Evolutionary conservation across 805 yeast genomes (phyloP), one percentile per base, ranked within the genome.

Genomic region (Ogataea degrootiae): DNA sequence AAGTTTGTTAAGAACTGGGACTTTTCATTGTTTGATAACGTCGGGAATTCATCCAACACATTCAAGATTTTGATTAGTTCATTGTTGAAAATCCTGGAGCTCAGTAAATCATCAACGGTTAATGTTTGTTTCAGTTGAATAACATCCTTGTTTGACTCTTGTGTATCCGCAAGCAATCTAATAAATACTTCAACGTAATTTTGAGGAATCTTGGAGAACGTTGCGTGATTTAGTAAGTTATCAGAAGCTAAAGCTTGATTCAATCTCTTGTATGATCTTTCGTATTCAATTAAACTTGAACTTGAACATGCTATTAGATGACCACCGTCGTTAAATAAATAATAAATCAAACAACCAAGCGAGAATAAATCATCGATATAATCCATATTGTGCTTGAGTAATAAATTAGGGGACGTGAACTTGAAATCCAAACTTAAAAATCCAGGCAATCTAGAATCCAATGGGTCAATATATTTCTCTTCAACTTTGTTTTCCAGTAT

Each of bases 321-420:
- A 6, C 71, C 48, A 1, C 60, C 60, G 19, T 62, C 52, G 53
- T 80, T 78, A 65, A 87, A 91, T 3, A 91, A 65, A 54, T 80
- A 83, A 61, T 76, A 85, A 3, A 90, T 80, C 47, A 94, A 62
- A 55, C 87, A 75, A 1, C 96, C 98, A 11, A 94, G 59, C 0
- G 97, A 80, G 74, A 91, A 94, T 35, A 87, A 76, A 62, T 94
- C 99, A 58, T 86, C 83, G 17, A 80, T 80, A 34, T 79, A 78
- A 34, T 79, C 80, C 3, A 88, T 69, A 21, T 76, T 73, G 46
- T 77, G 77, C 50, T 87, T 89, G 6, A 84, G 57, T 0, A 91
- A 71, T 34, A 92, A 69, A 59, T 90, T 96, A 0, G 99, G 99
- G 0, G 96, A 94, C 1, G 87, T 69, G 62, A 76, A 94, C 60